A percentile compares a stretch with the other conserved stretches of the same genome.
phyloP scores from a whole-genome alignment of 768 basidiomycete genomes.

The Auriculariales sp. region DNA sequence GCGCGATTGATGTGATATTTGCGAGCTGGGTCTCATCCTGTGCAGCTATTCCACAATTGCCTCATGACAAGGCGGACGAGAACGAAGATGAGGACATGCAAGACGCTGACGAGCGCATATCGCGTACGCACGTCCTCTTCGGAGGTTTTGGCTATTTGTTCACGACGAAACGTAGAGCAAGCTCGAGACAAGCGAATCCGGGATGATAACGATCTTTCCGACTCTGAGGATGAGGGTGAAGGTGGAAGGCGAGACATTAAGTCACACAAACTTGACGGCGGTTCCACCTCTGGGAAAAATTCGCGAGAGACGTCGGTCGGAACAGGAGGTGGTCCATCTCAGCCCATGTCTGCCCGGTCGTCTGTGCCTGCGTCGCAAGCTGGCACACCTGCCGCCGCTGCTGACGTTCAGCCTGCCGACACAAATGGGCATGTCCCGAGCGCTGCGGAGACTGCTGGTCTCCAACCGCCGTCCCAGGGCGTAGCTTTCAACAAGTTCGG shows the following conservation, averaged over 20 bases:
- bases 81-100: slow-evolving; percentile 75
- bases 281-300: too few relatives aligned
- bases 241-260: slow-evolving; percentile 58
- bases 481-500: not conserved
- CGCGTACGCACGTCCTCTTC: too few relatives aligned
- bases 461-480: not conserved
- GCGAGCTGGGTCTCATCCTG: not conserved
- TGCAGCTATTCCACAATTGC: slow-evolving; percentile 78
- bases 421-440: not conserved
- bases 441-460: not conserved
- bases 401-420: not conserved
- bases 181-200: slow-evolving; percentile 72
- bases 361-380: not conserved
- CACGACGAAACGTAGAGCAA: slow-evolving; percentile 24
- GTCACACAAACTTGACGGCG: not conserved
- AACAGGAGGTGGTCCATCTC: not conserved
- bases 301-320: not conserved
- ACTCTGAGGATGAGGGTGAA: slow-evolving; percentile 95
- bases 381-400: too few relatives aligned
- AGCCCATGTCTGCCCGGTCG: not conserved
- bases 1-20: slow-evolving; percentile 9
- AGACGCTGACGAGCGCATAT: slow-evolving; percentile 60
- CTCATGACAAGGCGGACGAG: slow-evolving; percentile 76
- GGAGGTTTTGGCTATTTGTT: too few relatives aligned
- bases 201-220: slow-evolving; percentile 79